These are phyloP conservation scores for Psilocybe tampanensis DNA, from an alignment of 768 basidiomycete species.

Conservation along the genomic window DNA sequence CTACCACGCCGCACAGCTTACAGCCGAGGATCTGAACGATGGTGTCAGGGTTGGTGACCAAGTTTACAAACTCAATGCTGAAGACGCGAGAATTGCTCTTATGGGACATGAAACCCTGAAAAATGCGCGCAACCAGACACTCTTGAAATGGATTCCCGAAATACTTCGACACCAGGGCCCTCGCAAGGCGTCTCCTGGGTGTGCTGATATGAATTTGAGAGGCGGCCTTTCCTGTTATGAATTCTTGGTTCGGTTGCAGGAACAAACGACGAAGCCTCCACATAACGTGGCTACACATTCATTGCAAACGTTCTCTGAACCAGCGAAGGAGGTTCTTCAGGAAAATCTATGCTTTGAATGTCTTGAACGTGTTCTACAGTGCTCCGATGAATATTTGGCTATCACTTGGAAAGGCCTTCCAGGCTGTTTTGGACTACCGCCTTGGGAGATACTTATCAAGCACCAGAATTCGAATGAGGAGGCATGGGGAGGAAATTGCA, in stretches of 20 bases:
- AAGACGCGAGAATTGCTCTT: constrained; percentile 7
- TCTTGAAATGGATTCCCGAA: constrained; percentile 18
- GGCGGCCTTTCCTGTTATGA: neutral
- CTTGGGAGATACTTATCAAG: constrained; percentile 3
- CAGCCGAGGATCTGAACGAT: constrained; percentile 18
- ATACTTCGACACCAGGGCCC: neutral
- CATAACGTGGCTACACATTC: constrained; percentile 5
- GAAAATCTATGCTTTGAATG: constrained; percentile 18
- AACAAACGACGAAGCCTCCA: neutral
- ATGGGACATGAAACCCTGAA: constrained; percentile 19
- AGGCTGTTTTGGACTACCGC: constrained; percentile 5
- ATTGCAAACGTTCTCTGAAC: constrained; percentile 10
- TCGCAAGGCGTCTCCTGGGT: neutral
- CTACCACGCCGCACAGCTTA: constrained; percentile 25
- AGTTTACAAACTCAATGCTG: neutral
- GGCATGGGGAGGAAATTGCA: neutral
- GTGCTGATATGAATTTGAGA: neutral
- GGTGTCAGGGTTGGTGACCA: constrained; percentile 18
- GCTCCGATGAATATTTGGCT: constrained; percentile 4
- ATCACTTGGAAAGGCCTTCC: constrained; percentile 15
- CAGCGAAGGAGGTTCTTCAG: constrained; percentile 3
- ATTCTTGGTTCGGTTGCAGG: neutral
- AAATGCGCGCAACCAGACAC: constrained; percentile 13
- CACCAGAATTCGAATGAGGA: neutral
- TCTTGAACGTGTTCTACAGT: neutral